Evolutionary conservation across 1,139 yeast genomes (phyloP).

Genomic region (Yamadazyma blattariae): DNA sequence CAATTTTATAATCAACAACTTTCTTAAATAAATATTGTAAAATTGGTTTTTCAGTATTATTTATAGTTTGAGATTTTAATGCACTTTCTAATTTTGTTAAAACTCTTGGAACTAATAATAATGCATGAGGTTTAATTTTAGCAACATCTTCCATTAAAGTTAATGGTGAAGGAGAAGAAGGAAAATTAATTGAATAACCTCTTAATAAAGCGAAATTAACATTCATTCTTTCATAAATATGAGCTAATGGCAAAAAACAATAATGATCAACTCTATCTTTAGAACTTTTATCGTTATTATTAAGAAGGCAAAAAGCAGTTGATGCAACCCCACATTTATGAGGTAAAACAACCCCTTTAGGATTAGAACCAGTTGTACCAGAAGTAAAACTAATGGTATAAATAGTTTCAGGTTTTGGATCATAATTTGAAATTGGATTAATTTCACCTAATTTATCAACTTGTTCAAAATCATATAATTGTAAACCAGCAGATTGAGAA

Average conservation of each 20-base stretch:
- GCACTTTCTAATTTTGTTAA: slow-evolving; percentile 59
- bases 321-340: slow-evolving; percentile 56
- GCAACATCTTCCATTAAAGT: slow-evolving; percentile 57
- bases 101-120: slow-evolving; percentile 65
- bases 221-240: slow-evolving; percentile 38
- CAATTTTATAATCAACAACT: slow-evolving; percentile 31
- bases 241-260: slow-evolving; percentile 30
- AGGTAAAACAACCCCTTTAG: slow-evolving; percentile 69
- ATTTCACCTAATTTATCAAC: slow-evolving; percentile 54
- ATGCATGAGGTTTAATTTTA: slow-evolving; percentile 48
- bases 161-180: slow-evolving; percentile 40
- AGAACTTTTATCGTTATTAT: slow-evolving; percentile 9
- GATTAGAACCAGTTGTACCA: slow-evolving; percentile 68
- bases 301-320: slow-evolving; percentile 23
- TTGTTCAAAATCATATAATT: slow-evolving; percentile 48
- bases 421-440: slow-evolving; percentile 41
- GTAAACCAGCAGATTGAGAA: slow-evolving; percentile 24
- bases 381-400: slow-evolving; percentile 76
- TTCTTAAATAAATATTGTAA: slow-evolving; percentile 23
- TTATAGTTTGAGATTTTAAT: slow-evolving; percentile 38
- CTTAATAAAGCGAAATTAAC: slow-evolving; percentile 24
- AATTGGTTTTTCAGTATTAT: slow-evolving; percentile 37
- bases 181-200: slow-evolving; percentile 45
- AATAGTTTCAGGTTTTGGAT: slow-evolving; percentile 52
- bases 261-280: slow-evolving; percentile 9